phyloP scores from a whole-genome alignment of 257 asterid species.

The Penstemon eatonii region DNA sequence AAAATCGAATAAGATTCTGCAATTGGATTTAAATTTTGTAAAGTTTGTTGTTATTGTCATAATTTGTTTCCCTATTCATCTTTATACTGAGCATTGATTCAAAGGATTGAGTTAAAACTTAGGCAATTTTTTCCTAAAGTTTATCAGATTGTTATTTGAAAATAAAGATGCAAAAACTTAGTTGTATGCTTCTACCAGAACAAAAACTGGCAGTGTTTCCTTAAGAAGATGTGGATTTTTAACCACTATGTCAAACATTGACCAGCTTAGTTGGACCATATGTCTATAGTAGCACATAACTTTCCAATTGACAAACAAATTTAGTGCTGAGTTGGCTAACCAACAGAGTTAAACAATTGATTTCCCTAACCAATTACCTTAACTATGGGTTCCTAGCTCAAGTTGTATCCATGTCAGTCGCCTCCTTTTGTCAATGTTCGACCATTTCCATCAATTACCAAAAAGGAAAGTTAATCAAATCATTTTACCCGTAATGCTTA shows the following conservation, averaged over 20 bases:
- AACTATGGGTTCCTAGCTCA: neutral
- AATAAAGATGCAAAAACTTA: neutral
- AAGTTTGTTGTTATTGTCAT: neutral
- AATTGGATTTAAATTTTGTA: neutral
- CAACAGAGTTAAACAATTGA: neutral
- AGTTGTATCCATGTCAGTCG: neutral
- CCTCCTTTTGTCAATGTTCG: neutral
- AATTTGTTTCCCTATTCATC: neutral
- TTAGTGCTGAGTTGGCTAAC: neutral
- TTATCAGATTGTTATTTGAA: neutral
- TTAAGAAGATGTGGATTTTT: neutral
- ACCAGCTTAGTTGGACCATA: neutral
- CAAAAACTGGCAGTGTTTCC: neutral
- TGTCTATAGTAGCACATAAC: neutral
- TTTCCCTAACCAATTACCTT: neutral
- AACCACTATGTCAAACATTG: neutral
- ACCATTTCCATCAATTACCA: too few species aligned
- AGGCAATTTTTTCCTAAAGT: too few species aligned
- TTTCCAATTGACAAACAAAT: neutral
- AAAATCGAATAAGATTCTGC: neutral
- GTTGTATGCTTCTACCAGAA: neutral
- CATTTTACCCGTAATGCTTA: too few species aligned
- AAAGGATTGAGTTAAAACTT: neutral
- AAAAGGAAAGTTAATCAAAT: too few species aligned
- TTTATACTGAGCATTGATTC: neutral